Evolutionary conservation across 371 early-diverging fungal species (phyloP).

Genomic region (Apophysomyces sp.): DNA sequence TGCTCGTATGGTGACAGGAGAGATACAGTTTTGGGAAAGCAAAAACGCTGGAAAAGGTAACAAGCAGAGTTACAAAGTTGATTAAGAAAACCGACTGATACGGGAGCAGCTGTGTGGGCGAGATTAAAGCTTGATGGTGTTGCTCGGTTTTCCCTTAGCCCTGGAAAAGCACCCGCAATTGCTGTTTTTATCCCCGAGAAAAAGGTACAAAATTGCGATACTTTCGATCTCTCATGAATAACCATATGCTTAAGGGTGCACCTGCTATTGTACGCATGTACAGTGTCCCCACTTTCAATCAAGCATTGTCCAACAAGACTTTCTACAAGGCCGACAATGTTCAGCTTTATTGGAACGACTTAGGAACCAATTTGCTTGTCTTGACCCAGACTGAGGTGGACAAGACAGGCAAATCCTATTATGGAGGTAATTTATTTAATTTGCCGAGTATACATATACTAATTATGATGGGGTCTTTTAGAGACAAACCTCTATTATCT

Average conservation of each 20-base stretch:
- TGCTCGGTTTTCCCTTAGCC: conserved; percentile 83
- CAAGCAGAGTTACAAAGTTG: neutral
- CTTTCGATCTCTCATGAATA: neutral
- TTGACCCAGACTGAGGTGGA: conserved; percentile 95
- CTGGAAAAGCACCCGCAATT: conserved; percentile 80
- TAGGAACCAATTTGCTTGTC: conserved; percentile 89
- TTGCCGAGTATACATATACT: neutral
- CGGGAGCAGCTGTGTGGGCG: conserved; percentile 39
- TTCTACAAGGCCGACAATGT: conserved; percentile 94
- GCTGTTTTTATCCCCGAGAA: conserved; percentile 89
- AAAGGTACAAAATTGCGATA: conserved; percentile 41
- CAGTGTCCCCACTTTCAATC: conserved; percentile 71
- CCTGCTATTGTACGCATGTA: conserved; percentile 85
- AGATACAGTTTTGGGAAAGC: conserved; percentile 88
- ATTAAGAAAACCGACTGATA: neutral
- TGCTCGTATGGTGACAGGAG: conserved; percentile 83
- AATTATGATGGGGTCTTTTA: neutral
- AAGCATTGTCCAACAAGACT: conserved; percentile 83
- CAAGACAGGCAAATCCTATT: conserved; percentile 93
- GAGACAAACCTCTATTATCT: conserved; percentile 92
- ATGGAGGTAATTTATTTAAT: conserved; percentile 59
- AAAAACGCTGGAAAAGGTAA: conserved; percentile 62
- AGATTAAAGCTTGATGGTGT: conserved; percentile 80
- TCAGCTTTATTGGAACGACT: conserved; percentile 89
- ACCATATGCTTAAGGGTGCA: conserved; percentile 45